Evolutionary conservation across 345 rosid species (phyloP).

Genomic region (Arabidopsis arenosa): DNA sequence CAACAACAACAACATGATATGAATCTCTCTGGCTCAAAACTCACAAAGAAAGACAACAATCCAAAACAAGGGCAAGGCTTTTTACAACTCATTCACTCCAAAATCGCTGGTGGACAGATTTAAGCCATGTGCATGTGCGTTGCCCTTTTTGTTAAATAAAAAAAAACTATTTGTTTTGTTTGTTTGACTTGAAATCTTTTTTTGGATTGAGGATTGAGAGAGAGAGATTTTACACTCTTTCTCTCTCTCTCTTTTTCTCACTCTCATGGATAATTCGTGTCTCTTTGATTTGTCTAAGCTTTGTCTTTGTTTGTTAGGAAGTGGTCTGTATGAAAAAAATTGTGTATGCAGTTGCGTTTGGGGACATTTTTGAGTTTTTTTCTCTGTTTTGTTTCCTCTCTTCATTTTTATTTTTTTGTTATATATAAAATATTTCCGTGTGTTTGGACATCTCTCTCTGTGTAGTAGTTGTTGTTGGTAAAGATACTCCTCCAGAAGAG

Average conservation of each 20-base stretch:
- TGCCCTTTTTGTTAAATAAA: conserved; percentile 44
- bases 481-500: conserved; percentile 11
- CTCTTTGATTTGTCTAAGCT: conserved; percentile 35
- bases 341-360: conserved; percentile 40
- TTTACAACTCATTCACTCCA: conserved; percentile 42
- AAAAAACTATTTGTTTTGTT: conserved; percentile 12
- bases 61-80: conserved; percentile 35
- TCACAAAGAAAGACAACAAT: conserved; percentile 7
- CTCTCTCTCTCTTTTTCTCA: not conserved
- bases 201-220: conserved; percentile 1
- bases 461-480: conserved; percentile 15
- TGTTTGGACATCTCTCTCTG: conserved; percentile 36
- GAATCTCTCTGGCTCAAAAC: conserved; percentile 19
- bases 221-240: not conserved
- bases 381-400: conserved; percentile 26
- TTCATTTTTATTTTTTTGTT: not conserved
- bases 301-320: conserved; percentile 43
- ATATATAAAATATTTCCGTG: not conserved
- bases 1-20: conserved; percentile 13
- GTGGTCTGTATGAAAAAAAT: conserved; percentile 29
- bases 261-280: conserved; percentile 47
- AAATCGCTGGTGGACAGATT: conserved; percentile 19
- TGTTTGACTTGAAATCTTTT: conserved; percentile 34
- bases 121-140: conserved; percentile 39
- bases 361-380: conserved; percentile 2